Conservation (phyloP, 495 filamentous ascomycete genomes). For the Neurospora tetrasperma region DNA sequence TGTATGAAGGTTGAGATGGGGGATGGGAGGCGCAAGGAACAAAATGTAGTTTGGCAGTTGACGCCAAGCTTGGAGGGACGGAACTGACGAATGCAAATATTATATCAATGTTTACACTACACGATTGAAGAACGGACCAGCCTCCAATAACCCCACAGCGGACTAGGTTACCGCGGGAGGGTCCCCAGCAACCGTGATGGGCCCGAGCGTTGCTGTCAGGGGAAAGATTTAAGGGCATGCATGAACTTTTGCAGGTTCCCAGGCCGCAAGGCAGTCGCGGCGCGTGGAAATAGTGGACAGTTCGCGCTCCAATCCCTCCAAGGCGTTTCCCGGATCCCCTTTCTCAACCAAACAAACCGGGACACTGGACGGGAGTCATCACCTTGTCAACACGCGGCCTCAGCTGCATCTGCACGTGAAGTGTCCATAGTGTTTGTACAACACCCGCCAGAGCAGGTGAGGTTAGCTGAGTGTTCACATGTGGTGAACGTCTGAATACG, state of each 20-base stretch:
- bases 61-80: neutral
- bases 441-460: neutral
- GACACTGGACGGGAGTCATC: neutral
- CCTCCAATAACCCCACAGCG: neutral
- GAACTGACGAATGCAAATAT: neutral
- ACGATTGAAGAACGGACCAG: neutral
- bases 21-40: neutral
- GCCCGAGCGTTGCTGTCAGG: neutral
- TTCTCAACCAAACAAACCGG: neutral
- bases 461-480: neutral
- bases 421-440: neutral
- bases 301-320: neutral
- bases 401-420: neutral
- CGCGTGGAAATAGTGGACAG: neutral
- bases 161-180: neutral
- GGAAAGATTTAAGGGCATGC: neutral
- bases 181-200: neutral
- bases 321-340: neutral
- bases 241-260: neutral
- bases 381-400: neutral
- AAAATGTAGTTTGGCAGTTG: neutral
- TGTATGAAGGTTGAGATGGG: neutral
- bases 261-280: neutral
- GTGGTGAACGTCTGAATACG: conserved; percentile 1
- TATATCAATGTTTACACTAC: neutral